These are phyloP conservation scores for Blepharisma undulans DNA, from an alignment of 169 alveolate genomes.

Conservation along the genomic window DNA sequence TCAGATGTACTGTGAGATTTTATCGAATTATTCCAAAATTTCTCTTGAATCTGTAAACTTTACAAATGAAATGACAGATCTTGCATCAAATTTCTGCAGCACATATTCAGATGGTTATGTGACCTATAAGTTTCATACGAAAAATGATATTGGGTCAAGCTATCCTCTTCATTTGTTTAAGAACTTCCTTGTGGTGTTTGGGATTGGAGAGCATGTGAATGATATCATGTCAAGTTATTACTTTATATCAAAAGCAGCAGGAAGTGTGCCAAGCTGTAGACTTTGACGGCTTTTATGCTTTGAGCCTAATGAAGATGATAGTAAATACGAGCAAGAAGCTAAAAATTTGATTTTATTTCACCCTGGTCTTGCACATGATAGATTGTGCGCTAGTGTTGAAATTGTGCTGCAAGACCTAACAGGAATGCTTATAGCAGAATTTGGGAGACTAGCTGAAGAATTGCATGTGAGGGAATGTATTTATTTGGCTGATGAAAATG, in stretches of 20 bases:
- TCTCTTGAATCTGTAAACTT: neutral
- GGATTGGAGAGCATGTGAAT: slow-evolving; percentile 6
- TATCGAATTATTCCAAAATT: neutral
- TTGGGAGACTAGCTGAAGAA: neutral
- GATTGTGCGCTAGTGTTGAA: neutral
- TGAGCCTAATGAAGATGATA: slow-evolving; percentile 31
- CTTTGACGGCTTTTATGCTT: slow-evolving; percentile 21
- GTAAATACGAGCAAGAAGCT: slow-evolving; percentile 12
- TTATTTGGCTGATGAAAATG: neutral
- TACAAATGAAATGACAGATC: neutral
- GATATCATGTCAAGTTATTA: slow-evolving; percentile 4
- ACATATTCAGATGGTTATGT: neutral
- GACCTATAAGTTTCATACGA: neutral
- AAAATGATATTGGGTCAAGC: neutral
- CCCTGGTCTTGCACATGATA: neutral
- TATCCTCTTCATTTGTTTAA: slow-evolving; percentile 16
- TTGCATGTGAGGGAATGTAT: neutral
- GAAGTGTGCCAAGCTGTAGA: neutral
- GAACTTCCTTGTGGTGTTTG: neutral
- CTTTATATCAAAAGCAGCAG: neutral
- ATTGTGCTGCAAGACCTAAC: slow-evolving; percentile 26
- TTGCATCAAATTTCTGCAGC: too few species aligned
- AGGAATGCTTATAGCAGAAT: neutral
- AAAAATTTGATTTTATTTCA: slow-evolving; percentile 14
- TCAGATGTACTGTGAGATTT: neutral